Percentiles rank a stretch among this genome's conserved stretches.
phyloP scores from a whole-genome alignment of 768 basidiomycete genomes.

The Termitomyces sp. region DNA sequence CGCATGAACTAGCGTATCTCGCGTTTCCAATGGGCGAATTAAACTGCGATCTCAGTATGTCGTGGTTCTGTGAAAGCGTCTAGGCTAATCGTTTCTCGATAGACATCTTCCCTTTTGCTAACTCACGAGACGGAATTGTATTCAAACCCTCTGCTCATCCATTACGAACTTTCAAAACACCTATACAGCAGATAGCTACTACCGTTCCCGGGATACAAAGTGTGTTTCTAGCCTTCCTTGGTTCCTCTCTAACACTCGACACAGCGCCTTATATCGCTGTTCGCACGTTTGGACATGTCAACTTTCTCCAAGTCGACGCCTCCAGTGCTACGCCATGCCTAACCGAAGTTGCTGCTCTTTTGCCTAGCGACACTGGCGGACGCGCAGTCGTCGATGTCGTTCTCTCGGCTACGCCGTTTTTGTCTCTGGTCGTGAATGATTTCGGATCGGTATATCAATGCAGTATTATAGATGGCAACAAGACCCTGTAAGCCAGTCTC shows the following conservation, averaged over 20 bases:
- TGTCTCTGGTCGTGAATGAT: conserved; percentile 42
- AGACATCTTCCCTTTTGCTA: conserved; percentile 24
- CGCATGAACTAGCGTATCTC: conserved; percentile 27
- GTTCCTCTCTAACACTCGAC: background rate
- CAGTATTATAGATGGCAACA: too few relatives aligned
- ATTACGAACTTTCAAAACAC: conserved; percentile 51
- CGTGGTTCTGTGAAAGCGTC: background rate
- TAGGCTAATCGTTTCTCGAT: background rate
- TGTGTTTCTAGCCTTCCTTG: background rate
- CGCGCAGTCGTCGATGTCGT: conserved; percentile 44
- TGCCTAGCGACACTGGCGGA: too few relatives aligned
- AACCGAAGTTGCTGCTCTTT: conserved; percentile 31
- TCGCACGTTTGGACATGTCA: conserved; percentile 43
- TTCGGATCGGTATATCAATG: conserved; percentile 47
- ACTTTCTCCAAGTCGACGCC: conserved; percentile 29
- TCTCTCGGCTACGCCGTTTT: conserved; percentile 26
- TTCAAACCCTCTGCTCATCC: conserved; percentile 40
- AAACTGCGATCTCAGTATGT: conserved; percentile 56
- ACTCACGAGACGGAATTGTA: conserved; percentile 18
- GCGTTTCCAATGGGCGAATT: conserved; percentile 65
- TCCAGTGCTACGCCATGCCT: conserved; percentile 15
- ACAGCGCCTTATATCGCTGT: conserved; percentile 32
- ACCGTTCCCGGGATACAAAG: conserved; percentile 14
- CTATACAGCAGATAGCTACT: conserved; percentile 60
- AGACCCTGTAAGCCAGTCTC: conserved; percentile 32